Evolutionary conservation across 2,329 filamentous ascomycete genomes (phyloP), one percentile per base, ranked within the genome.

Genomic region (Fusarium siculi): DNA sequence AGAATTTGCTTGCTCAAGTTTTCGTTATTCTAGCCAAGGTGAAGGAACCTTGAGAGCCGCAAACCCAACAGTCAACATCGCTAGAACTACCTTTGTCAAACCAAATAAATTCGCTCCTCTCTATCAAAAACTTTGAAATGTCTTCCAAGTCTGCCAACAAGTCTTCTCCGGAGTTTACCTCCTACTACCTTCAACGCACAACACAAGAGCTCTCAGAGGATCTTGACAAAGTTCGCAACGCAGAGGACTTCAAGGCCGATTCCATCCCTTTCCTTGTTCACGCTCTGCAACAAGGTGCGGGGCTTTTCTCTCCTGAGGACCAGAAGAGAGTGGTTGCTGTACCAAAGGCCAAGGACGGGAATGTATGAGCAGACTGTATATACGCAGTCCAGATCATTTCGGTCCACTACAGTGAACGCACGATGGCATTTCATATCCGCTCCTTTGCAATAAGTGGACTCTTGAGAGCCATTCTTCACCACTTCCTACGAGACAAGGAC

Each of bases 171-270:
- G 83, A 84, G 30, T 94, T 93, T 81, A 85, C 87, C 14, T 84
- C 89, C 15, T 92, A 90, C 79, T 94, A 94, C 80, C 87, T 95
- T 52, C 90, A 92, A 76, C 90, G 89, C 66, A 85, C 90, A 10
- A 93, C 93, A 1, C 84, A 86, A 56, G 93, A 95, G 79, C 90
- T 95, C 63, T 89, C 91, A 18, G 91, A 94, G 74, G 93, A 95
- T 79, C 86, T 95, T 42, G 90, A 93, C 82, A 90, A 90, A 80
- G 85, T 94, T 69, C 89, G 93, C 72, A 81, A 77, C 12, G 91
- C 93, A 15, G 88, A 90, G 75, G 93, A 95, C 81, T 95, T 94
- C 82, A 91, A 89, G 78, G 84, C 84, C 66, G 89, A 90, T 57
- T 88, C 88, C 7, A 86, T 94, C 36, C 85, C 87, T 9, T 87